Conservation (phyloP, 2,329 filamentous ascomycete species). For the Gaeumannomyces tritici region DNA sequence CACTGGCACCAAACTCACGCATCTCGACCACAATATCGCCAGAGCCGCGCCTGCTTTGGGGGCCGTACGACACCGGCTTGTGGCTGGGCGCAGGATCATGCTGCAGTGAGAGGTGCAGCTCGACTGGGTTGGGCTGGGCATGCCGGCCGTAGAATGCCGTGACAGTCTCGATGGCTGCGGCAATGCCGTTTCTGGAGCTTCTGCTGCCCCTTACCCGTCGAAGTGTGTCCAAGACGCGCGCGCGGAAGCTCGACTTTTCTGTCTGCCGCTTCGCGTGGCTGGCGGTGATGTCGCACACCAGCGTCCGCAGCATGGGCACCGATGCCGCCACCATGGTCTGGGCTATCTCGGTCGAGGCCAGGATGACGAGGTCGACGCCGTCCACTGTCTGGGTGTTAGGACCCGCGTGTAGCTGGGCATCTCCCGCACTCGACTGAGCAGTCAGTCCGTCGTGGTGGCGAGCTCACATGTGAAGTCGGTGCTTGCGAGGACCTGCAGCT, state of each 20-base stretch:
- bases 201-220: too few relatives aligned
- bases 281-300: slow-evolving; percentile 7
- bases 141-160: not conserved
- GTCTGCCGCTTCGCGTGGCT: not conserved
- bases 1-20: too few relatives aligned
- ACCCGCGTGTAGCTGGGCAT: not conserved
- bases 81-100: not conserved
- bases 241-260: not conserved
- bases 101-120: too few relatives aligned
- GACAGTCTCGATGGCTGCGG: too few relatives aligned
- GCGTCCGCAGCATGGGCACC: slow-evolving; percentile 19
- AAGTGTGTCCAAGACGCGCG: not conserved
- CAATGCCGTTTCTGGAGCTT: not conserved
- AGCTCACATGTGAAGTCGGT: slow-evolving; percentile 8
- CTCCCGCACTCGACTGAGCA: not conserved
- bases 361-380: not conserved
- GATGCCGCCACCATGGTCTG: slow-evolving; percentile 21
- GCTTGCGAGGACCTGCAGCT: not conserved
- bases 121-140: too few relatives aligned
- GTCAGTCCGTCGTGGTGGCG: not conserved
- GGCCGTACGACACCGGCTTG: not conserved
- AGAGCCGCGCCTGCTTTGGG: not conserved
- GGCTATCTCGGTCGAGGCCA: slow-evolving; percentile 14
- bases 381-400: not conserved
- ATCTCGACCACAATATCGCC: not conserved